phyloP scores from a whole-genome alignment of 2,329 filamentous ascomycete genomes.

The Trichothecium roseum region DNA sequence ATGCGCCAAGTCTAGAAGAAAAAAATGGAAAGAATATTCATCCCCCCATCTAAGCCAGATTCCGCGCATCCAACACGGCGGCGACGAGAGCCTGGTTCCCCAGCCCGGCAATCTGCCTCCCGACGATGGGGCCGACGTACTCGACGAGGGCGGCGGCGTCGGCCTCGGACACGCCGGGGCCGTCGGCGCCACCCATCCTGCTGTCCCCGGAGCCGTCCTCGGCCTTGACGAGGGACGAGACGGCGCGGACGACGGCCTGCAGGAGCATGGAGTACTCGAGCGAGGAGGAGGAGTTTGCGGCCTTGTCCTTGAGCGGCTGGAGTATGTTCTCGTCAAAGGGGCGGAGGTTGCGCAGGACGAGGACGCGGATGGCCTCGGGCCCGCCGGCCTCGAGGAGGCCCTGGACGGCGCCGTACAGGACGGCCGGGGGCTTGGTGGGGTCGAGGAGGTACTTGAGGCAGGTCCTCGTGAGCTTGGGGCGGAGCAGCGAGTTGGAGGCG shows the following conservation, averaged over 20 bases:
- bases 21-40: conserved; percentile 1
- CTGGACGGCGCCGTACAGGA: conserved; percentile 81
- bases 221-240: conserved; percentile 31
- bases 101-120: conserved; percentile 33
- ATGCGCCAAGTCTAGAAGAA: not conserved
- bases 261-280: conserved; percentile 47
- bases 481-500: conserved; percentile 68
- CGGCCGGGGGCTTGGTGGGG: conserved; percentile 67
- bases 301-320: conserved; percentile 40
- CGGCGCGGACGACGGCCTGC: conserved; percentile 43
- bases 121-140: conserved; percentile 45
- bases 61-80: conserved; percentile 43
- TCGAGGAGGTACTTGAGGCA: conserved; percentile 90
- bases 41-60: conserved; percentile 30
- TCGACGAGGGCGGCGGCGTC: conserved; percentile 38
- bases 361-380: conserved; percentile 44
- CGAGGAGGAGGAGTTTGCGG: conserved; percentile 24
- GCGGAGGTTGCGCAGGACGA: conserved; percentile 46
- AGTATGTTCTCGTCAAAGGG: conserved; percentile 43
- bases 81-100: conserved; percentile 37
- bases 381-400: conserved; percentile 72
- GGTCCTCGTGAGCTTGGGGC: conserved; percentile 81
- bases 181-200: conserved; percentile 31
- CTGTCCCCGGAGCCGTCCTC: no score
- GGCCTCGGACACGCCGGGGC: conserved; percentile 18